Conservation (phyloP, 2,329 filamentous ascomycete genomes). For the Calonectria pteridis region DNA sequence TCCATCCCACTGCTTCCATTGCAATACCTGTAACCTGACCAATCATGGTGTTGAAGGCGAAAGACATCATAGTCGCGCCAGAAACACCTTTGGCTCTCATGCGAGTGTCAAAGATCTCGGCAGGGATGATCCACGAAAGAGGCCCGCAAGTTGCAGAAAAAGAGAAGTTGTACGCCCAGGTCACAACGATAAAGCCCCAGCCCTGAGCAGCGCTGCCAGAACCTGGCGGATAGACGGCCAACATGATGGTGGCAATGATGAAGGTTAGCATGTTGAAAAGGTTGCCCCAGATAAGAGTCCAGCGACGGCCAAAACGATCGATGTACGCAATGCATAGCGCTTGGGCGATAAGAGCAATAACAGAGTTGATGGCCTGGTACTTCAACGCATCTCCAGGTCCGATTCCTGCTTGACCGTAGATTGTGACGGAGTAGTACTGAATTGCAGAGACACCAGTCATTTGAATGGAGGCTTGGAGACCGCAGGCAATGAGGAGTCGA, state of each 20-base stretch:
- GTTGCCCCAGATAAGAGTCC: slow-evolving; percentile 80
- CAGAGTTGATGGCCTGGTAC: slow-evolving; percentile 80
- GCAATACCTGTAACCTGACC: slow-evolving; percentile 71
- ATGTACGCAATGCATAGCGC: slow-evolving; percentile 76
- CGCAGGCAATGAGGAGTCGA: slow-evolving; percentile 77
- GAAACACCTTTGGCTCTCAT: slow-evolving; percentile 80
- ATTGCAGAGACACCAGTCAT: slow-evolving; percentile 83
- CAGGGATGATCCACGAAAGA: slow-evolving; percentile 69
- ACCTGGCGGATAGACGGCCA: slow-evolving; percentile 68
- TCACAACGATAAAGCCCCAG: slow-evolving; percentile 79
- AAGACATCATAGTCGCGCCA: slow-evolving; percentile 79
- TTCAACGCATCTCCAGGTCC: slow-evolving; percentile 72
- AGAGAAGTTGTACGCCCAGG: slow-evolving; percentile 84
- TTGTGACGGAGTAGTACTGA: slow-evolving; percentile 78
- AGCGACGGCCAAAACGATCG: slow-evolving; percentile 78
- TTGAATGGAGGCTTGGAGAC: slow-evolving; percentile 77
- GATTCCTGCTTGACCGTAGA: slow-evolving; percentile 78
- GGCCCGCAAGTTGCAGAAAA: slow-evolving; percentile 79
- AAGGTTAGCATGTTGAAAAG: slow-evolving; percentile 78
- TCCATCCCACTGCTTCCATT: slow-evolving; percentile 56
- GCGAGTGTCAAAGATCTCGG: slow-evolving; percentile 82
- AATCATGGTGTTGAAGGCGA: slow-evolving; percentile 82
- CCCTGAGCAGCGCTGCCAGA: slow-evolving; percentile 58
- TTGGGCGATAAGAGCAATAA: slow-evolving; percentile 77
- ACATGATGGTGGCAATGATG: slow-evolving; percentile 71